phyloP scores from a whole-genome alignment of 2,329 filamentous ascomycete genomes.

The Plectosphaerella plurivora region DNA sequence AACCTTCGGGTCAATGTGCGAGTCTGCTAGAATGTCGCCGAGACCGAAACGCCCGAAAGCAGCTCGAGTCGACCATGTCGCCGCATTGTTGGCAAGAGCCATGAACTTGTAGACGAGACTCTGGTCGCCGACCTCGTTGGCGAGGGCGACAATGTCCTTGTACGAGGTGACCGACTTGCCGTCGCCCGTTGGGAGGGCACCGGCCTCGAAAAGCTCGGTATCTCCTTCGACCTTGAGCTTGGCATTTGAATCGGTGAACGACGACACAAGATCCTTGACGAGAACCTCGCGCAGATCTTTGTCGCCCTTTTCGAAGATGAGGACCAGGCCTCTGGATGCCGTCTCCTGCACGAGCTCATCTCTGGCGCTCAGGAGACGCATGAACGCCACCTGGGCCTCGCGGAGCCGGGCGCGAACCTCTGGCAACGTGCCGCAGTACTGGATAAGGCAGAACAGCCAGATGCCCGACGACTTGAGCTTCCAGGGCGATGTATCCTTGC shows the following conservation, averaged over 20 bases:
- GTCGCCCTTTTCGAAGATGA: conserved; percentile 93
- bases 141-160: conserved; percentile 92
- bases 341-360: conserved; percentile 96
- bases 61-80: conserved; percentile 94
- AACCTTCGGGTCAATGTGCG: conserved; percentile 82
- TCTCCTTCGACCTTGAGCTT: conserved; percentile 82
- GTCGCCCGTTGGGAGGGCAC: conserved; percentile 83
- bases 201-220: conserved; percentile 89
- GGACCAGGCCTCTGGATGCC: conserved; percentile 81
- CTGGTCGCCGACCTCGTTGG: conserved; percentile 94
- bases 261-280: conserved; percentile 80
- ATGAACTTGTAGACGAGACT: conserved; percentile 98
- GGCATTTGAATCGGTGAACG: conserved; percentile 75
- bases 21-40: conserved; percentile 86
- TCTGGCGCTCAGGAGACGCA: conserved; percentile 77
- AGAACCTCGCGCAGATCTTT: conserved; percentile 74
- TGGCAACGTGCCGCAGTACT: conserved; percentile 77
- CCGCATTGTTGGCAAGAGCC: conserved; percentile 92
- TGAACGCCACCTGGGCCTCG: conserved; percentile 81
- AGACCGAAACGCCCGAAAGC: conserved; percentile 93
- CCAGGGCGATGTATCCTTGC: conserved; percentile 80
- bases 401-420: conserved; percentile 71
- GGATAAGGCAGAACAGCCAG: conserved; percentile 88
- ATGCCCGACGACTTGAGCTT: conserved; percentile 86
- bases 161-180: conserved; percentile 90